phyloP scores from a whole-genome alignment of 2,329 filamentous ascomycete genomes.

The Fusarium transvaalense region DNA sequence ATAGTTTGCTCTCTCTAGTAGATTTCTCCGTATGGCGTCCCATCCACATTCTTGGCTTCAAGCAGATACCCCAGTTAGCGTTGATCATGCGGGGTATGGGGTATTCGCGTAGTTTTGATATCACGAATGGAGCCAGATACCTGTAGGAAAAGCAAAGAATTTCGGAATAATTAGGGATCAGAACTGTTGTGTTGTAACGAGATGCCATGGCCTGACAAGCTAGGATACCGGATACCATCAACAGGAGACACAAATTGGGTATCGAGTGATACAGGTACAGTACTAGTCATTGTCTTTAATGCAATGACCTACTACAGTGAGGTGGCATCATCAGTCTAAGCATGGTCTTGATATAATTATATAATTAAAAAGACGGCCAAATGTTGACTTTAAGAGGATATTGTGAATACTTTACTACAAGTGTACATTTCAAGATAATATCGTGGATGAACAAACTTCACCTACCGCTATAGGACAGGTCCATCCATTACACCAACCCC shows the following conservation, averaged over 20 bases:
- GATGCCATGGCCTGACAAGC: not conserved
- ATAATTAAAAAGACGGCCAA: not conserved
- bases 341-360: too few species aligned
- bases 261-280: constrained; percentile 1
- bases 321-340: not conserved
- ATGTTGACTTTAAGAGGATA: not conserved
- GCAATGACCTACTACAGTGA: not conserved
- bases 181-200: not conserved
- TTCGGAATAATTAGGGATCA: constrained; percentile 38
- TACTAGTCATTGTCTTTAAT: not conserved
- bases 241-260: not conserved
- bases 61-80: not conserved
- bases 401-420: not conserved
- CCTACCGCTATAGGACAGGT: not conserved
- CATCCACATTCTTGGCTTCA: constrained; percentile 24
- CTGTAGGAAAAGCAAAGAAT: constrained; percentile 3
- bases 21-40: constrained; percentile 21
- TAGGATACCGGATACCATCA: constrained; percentile 2
- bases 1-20: not conserved
- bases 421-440: not conserved
- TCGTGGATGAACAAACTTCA: not conserved
- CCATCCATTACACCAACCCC: not conserved
- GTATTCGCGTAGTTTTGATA: constrained; percentile 8
- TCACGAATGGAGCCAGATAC: not conserved
- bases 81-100: constrained; percentile 33